Percentiles rank a stretch among this genome's conserved stretches.
Evolutionary conservation across 2,329 filamentous ascomycete genomes (phyloP).

Genomic region (Aspergillus sp.): DNA sequence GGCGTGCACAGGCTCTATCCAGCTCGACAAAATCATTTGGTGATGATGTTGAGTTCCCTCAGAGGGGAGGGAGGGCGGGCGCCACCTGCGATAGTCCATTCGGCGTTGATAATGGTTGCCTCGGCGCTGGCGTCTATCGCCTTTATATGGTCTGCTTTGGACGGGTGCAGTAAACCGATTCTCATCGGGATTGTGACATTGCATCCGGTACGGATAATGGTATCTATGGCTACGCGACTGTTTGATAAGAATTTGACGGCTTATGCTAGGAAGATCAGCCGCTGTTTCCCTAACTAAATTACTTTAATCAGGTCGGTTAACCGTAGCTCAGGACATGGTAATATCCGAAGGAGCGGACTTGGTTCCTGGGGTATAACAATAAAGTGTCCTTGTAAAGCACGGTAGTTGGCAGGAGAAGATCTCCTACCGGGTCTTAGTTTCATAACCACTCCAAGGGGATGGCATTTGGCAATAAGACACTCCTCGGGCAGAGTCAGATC

Average conservation of each 20-base stretch:
- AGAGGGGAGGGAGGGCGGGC: conserved; percentile 70
- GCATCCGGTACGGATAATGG: conserved; percentile 78
- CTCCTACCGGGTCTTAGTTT: neutral
- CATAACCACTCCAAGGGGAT: neutral
- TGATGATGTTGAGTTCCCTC: conserved; percentile 59
- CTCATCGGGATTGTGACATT: conserved; percentile 77
- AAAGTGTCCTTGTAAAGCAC: neutral
- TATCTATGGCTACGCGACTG: conserved; percentile 70
- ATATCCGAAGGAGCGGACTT: neutral
- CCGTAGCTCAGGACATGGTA: neutral
- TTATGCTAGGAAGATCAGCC: conserved; percentile 73
- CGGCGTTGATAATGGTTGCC: conserved; percentile 77
- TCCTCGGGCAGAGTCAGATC: conserved; percentile 1
- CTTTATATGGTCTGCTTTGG: conserved; percentile 57
- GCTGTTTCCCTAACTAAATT: neutral
- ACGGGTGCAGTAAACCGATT: conserved; percentile 60
- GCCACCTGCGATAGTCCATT: conserved; percentile 78
- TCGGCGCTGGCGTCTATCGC: conserved; percentile 51
- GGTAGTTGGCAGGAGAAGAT: conserved; percentile 1
- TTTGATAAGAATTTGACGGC: conserved; percentile 60
- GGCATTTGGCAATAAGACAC: conserved; percentile 1
- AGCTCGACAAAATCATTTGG: conserved; percentile 68
- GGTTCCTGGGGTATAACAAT: conserved; percentile 1
- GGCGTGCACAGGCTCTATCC: conserved; percentile 64
- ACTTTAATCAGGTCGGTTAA: neutral